Percentiles rank a stretch among this genome's conserved stretches.
These are phyloP conservation scores for Naganishia vaughanmartiniae DNA, from an alignment of 768 basidiomycete genomes.

Conservation along the genomic window DNA sequence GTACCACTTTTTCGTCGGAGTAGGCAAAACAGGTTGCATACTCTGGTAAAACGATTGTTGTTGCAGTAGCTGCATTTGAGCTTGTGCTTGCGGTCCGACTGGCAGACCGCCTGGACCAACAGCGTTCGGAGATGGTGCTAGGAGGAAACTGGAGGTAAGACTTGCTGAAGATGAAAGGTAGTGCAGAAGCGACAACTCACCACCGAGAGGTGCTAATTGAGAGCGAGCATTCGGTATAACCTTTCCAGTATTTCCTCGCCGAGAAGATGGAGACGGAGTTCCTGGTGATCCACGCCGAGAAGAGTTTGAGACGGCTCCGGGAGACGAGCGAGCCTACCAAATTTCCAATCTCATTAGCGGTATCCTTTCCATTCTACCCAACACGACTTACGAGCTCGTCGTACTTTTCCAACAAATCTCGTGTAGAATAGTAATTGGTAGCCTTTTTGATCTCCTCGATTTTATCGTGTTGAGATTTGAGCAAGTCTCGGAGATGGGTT, in stretches of 20 bases:
- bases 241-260: background rate
- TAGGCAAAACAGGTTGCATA: constrained; percentile 48
- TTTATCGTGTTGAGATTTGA: constrained; percentile 75
- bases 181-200: background rate
- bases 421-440: constrained; percentile 91
- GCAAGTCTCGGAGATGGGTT: constrained; percentile 68
- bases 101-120: background rate
- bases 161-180: background rate
- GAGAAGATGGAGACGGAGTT: constrained; percentile 21
- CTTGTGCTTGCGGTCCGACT: constrained; percentile 38
- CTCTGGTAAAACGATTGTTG: constrained; percentile 37
- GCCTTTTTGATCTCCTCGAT: constrained; percentile 97
- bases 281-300: constrained; percentile 11
- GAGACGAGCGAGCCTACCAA: constrained; percentile 1
- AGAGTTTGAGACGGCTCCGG: constrained; percentile 1
- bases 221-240: no score
- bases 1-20: constrained; percentile 51
- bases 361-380: background rate
- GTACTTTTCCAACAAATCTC: constrained; percentile 83
- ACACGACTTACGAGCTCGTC: constrained; percentile 58
- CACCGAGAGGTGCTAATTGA: constrained; percentile 15
- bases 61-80: constrained; percentile 38
- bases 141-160: background rate
- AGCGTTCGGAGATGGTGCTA: background rate
- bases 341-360: background rate